These are phyloP conservation scores for Chaetomium tenue DNA, from an alignment of 495 filamentous ascomycete species.

Conservation along the genomic window DNA sequence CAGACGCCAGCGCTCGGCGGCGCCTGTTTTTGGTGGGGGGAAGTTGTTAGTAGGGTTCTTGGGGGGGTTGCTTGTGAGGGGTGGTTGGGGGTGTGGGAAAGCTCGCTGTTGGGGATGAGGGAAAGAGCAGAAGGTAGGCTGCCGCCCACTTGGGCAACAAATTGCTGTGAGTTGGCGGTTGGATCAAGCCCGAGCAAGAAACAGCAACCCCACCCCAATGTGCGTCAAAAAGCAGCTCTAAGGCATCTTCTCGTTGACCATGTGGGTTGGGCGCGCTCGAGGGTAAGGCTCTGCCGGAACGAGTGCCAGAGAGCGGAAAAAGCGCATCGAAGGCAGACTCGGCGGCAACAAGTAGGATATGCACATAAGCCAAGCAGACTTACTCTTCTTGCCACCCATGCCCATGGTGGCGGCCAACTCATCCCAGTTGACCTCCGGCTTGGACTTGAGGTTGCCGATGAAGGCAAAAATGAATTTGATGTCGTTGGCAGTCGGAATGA, in stretches of 20 bases:
- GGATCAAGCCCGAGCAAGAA: background rate
- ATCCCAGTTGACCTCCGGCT: constrained; percentile 21
- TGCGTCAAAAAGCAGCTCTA: background rate
- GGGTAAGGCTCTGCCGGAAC: background rate
- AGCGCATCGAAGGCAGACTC: background rate
- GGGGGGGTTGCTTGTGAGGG: background rate
- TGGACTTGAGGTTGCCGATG: constrained; percentile 8
- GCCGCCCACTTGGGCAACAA: background rate
- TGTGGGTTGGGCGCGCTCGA: background rate
- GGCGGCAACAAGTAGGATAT: background rate
- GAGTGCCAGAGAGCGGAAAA: background rate
- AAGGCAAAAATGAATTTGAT: constrained; percentile 12
- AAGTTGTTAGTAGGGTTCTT: constrained; percentile 2
- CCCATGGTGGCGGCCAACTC: background rate
- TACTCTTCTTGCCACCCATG: constrained; percentile 8
- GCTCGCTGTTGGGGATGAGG: background rate
- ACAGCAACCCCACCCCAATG: too few relatives aligned
- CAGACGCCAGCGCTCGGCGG: constrained; percentile 21
- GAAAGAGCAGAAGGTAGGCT: background rate
- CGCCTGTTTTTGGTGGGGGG: background rate
- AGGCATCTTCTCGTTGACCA: background rate
- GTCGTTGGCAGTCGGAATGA: background rate
- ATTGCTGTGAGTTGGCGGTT: background rate
- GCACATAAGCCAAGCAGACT: constrained; percentile 1
- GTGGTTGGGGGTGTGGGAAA: background rate